Base-by-base conservation (phyloP, 805 yeast genomes). In the Metschnikowia shivogae region DNA sequence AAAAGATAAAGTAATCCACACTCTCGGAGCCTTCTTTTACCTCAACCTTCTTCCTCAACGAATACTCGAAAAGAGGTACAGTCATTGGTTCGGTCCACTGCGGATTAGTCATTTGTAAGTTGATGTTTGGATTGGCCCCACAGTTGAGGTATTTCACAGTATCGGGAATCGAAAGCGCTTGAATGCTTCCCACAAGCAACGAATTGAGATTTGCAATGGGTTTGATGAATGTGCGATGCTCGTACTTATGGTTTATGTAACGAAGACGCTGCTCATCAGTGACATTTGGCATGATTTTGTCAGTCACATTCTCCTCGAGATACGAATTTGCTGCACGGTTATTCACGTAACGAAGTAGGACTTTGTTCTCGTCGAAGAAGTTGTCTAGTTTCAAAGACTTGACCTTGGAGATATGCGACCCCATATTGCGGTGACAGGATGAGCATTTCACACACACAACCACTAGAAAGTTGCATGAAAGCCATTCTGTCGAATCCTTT, bases 361-460 rank as follows among this genome's bases (percentile, higher is more conserved):
- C 72, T 12, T 76, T 66, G 4, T 78, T 59, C 54, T 89, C 97
- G 11, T 70, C 70, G 3, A 80, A 77, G 55, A 82, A 75, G 26
- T 77, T 76, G 60, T 90, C 97, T 36, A 87, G 67, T n/a, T 79
- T 82, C 43, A 90, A 68, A 0, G 96, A 87, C 50, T 87, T 73
- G 4, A 90, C 79, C 59, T 85, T 88, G 6, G 93, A 78, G 4
- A 89, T 74, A 52, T 85, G 89, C 0, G 95, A 74, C 0, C 97
- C 97, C 59, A 92, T 63, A 17, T 88, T 82, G 44, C 97, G 72
- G 62, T 90, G 97, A n/a, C 83, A 81, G 0, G 95, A 89, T 0
- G 96, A 82, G 57, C 98, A 90, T 41, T 82, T 81, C 36, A 88
- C 82, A 63, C 98, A 90, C 22, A 92, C 70, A 3, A 84, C 78